These are phyloP conservation scores for Platanthera zijinensis DNA, from an alignment of 106 monocot genomes.

Conservation along the genomic window DNA sequence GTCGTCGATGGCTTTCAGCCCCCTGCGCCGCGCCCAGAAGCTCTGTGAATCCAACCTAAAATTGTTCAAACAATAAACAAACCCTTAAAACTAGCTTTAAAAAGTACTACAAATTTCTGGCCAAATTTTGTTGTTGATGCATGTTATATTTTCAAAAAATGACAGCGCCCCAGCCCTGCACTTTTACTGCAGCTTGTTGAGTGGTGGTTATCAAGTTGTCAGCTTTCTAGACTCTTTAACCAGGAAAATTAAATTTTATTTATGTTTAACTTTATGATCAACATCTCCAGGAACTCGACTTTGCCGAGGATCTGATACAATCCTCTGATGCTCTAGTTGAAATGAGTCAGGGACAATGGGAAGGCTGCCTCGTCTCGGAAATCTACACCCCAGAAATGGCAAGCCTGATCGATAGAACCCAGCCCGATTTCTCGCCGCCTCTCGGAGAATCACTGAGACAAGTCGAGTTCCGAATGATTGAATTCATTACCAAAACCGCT, in stretches of 20 bases:
- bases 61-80: no score
- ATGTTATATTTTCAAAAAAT: background rate
- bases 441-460: conserved; percentile 80
- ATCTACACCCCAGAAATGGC: conserved; percentile 57
- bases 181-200: no score
- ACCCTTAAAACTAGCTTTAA: background rate
- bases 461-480: conserved; percentile 66
- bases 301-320: conserved; percentile 56
- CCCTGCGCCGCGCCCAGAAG: no score
- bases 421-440: conserved; percentile 64
- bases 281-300: conserved; percentile 46
- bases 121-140: background rate
- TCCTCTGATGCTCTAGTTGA: conserved; percentile 44
- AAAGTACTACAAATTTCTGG: background rate
- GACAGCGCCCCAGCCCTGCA: no score
- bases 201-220: no score
- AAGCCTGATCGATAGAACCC: conserved; percentile 40
- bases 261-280: background rate
- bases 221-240: no score
- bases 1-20: no score
- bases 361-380: conserved; percentile 58
- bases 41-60: no score
- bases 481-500: conserved; percentile 54
- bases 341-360: conserved; percentile 82
- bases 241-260: no score